Base-by-base conservation (phyloP, 352 stramenopile genomes). In the Peronospora belbahrii region DNA sequence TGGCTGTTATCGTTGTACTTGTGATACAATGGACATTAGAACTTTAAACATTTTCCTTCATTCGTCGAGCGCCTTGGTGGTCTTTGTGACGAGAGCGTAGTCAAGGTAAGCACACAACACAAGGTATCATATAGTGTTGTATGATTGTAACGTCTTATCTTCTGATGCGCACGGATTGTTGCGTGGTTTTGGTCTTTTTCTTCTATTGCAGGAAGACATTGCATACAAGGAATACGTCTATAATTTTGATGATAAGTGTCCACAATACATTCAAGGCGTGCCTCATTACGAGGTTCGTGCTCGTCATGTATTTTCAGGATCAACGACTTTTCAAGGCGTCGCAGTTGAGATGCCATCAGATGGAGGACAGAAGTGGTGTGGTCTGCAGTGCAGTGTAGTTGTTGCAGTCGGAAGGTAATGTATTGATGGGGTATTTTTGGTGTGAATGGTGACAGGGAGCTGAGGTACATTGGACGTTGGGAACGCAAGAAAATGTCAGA, bases 211-310 rank as follows among this genome's bases (percentile, higher is more conserved):
- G 73, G 80, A 92, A 49, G 74, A 92, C 24, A 89, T 92, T 19
- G 78, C 79, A 48, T 92, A 81, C 72, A 92, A 92, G 55, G 80
- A 92, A 48, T 92, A 92, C 56, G 77, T 92, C 19, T 92, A 88
- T 72, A 89, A 89, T 57, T 89, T 92, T 46, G 80, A 92, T 46
- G 80, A 87, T 56, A 85, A 89, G 56, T 89, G 77, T 42, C 80
- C 80, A 44, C 78, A 89, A 63, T 89, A 89, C 49, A 89, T 89
- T 37, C 73, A 87, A 65, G 76, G 80, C 8, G 80, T 92, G 1
- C 77, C 80, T 3, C 77, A 89, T 52, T 89, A 92, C 45, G 77
- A 92, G 44, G 69, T 92, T 18, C 80, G 80, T 19, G 77, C 80
- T 34, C 70, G 80, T 14, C 79, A 92, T 44, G 78, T 92, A 28